Evolutionary conservation across 1,284 basidiomycete species (phyloP), one percentile per base, ranked within the genome.

Genomic region (Veloporphyrellus conicus): DNA sequence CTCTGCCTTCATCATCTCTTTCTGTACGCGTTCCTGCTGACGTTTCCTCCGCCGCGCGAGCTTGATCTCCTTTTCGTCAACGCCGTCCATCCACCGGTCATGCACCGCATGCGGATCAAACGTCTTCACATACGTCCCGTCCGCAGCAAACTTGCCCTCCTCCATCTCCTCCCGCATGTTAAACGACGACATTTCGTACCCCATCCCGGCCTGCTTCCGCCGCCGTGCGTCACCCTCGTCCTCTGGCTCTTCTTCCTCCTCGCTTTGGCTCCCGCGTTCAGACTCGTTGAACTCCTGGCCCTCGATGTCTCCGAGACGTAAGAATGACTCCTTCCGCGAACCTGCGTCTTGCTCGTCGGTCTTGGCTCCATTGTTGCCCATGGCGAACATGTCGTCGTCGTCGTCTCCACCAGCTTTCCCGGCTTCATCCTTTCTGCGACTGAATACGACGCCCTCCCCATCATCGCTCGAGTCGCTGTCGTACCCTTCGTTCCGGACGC

Each of bases 111-210:
- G 87, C 6, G 89, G 88, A 68, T 99, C 94, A 56, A 86, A 87
- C 41, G 92, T 84, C 48, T 82, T 82, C 46, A 93, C 79, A 66
- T 94, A 97, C 49, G 71, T 83, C 39, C 96, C 96, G 60, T 98
- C 95, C 48, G 88, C 90, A 10, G 93, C 87, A 72, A 99, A 97
- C 60, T 93, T 90, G 28, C 96, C 96, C 66, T 96, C 91, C 60
- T 90, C 84, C 87, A 99, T 94, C 77, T 99, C 96, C 56, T 90
- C 87, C 56, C 93, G 89, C 96, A 99, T 98, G 68, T 99, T 97
- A 80, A 99, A 99, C 27, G 89, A 88, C 8, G 91, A 94, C 12
- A 98, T 66, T 60, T 94, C 89, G 68, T 76, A 93, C 1, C 94
- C 96, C 93, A 96, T 95, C 20, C 89, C 90, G 25, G 77, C 82